Conservation (phyloP, 2,329 filamentous ascomycete genomes). For the Neobulgaria alba region DNA sequence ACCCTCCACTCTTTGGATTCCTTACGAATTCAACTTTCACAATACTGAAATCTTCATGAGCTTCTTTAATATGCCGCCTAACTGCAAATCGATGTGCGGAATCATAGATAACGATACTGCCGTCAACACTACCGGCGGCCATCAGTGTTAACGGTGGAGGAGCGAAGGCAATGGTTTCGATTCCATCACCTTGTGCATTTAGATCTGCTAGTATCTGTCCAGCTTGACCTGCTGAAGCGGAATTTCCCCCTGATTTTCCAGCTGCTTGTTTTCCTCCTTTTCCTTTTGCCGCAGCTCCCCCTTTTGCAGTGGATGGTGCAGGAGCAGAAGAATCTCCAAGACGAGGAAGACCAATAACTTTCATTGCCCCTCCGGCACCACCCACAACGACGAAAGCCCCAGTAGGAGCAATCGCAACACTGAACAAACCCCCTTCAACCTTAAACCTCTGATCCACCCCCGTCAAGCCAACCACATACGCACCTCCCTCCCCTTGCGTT, state of each 20-base stretch:
- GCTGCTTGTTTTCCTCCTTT: slow-evolving; percentile 29
- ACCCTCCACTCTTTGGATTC: slow-evolving; percentile 40
- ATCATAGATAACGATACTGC: slow-evolving; percentile 79
- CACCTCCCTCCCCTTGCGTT: slow-evolving; percentile 43
- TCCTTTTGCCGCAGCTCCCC: slow-evolving; percentile 18
- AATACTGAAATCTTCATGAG: slow-evolving; percentile 81
- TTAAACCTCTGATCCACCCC: slow-evolving; percentile 80
- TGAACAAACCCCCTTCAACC: slow-evolving; percentile 86
- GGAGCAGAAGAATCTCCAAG: slow-evolving; percentile 19
- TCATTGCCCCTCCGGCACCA: slow-evolving; percentile 78
- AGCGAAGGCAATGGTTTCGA: slow-evolving; percentile 69
- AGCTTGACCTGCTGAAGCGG: slow-evolving; percentile 40
- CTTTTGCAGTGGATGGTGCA: slow-evolving; percentile 20
- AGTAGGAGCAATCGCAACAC: slow-evolving; percentile 72
- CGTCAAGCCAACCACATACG: slow-evolving; percentile 68
- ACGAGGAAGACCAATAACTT: slow-evolving; percentile 75
- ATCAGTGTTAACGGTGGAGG: slow-evolving; percentile 44
- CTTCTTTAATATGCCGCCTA: slow-evolving; percentile 71
- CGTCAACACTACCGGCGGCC: slow-evolving; percentile 61
- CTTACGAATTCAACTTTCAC: slow-evolving; percentile 86
- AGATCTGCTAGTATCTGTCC: slow-evolving; percentile 75
- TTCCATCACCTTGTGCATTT: slow-evolving; percentile 67
- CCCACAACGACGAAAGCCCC: slow-evolving; percentile 77
- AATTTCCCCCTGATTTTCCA: slow-evolving; percentile 32
- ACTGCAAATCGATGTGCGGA: slow-evolving; percentile 77